Conservation (phyloP, 2,329 filamentous ascomycete species). For the Colletotrichum sp. region DNA sequence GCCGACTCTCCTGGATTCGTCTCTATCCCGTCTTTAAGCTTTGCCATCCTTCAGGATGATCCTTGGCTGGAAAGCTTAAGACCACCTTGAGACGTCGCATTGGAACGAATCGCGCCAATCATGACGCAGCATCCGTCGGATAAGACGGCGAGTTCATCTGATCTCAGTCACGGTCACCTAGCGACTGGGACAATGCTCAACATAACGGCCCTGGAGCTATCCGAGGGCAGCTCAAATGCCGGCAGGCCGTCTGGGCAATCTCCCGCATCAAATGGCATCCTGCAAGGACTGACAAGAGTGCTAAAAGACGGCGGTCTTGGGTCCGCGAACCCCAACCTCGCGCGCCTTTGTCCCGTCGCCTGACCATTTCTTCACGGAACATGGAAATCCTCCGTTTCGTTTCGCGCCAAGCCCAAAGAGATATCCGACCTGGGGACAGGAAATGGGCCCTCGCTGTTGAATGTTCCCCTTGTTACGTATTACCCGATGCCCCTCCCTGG, state of each 20-base stretch:
- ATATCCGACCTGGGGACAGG: not conserved
- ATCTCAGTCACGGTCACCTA: not conserved
- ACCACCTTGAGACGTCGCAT: not conserved
- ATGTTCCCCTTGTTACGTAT: not conserved
- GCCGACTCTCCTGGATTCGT: not conserved
- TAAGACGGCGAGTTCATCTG: slow-evolving; percentile 11
- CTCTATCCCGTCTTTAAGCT: not conserved
- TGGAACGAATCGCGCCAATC: slow-evolving; percentile 4
- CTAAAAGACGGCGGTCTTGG: not conserved
- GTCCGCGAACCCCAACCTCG: not conserved
- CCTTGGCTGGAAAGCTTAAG: slow-evolving; percentile 3
- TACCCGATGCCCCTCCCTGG: not conserved
- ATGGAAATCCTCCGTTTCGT: not conserved
- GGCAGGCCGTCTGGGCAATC: not conserved
- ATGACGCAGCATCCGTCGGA: not conserved
- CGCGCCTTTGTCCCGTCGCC: not conserved
- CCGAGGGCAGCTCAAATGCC: not conserved
- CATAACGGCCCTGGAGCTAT: not conserved
- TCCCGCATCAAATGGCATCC: not conserved
- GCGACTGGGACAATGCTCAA: not conserved
- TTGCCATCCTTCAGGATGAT: not conserved
- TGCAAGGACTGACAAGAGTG: not conserved
- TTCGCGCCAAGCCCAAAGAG: not conserved
- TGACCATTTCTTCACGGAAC: not conserved
- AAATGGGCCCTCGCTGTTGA: not conserved